Evolutionary conservation across 345 rosid species (phyloP).

Genomic region (Brassica cretica): DNA sequence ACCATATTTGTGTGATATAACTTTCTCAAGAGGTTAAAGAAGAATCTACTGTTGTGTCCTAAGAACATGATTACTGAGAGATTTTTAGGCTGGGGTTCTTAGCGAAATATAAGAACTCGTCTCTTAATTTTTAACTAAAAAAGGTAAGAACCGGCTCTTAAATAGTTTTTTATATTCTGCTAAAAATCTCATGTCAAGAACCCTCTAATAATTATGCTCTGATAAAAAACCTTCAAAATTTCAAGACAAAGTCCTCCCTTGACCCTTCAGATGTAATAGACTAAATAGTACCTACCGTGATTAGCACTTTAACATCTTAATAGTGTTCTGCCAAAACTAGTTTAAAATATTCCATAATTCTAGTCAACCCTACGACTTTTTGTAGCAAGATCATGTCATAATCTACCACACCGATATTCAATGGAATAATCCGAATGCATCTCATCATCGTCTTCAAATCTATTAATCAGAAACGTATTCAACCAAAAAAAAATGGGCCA

Average conservation of each 20-base stretch:
- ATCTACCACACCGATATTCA: background rate
- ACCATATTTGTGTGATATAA: background rate
- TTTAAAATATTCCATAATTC: background rate
- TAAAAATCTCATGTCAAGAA: too few relatives aligned
- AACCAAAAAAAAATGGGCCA: background rate
- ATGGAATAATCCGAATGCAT: background rate
- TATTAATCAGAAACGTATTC: background rate
- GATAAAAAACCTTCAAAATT: too few relatives aligned
- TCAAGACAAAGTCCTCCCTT: background rate
- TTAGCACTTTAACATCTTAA: background rate
- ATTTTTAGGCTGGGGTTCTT: too few relatives aligned
- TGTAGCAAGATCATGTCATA: background rate
- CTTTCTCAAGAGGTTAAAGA: background rate
- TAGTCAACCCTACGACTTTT: constrained; percentile 20
- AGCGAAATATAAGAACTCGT: too few relatives aligned
- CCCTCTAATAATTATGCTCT: too few relatives aligned
- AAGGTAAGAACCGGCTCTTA: too few relatives aligned
- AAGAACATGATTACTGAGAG: too few relatives aligned
- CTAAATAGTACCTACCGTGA: background rate
- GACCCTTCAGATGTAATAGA: background rate
- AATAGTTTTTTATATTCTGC: too few relatives aligned
- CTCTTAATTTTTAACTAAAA: too few relatives aligned
- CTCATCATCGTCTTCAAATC: background rate
- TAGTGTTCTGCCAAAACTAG: background rate
- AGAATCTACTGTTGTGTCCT: background rate